Evolutionary conservation across 1,284 basidiomycete species (phyloP).

Genomic region (Exobasidium cylindrosporum): DNA sequence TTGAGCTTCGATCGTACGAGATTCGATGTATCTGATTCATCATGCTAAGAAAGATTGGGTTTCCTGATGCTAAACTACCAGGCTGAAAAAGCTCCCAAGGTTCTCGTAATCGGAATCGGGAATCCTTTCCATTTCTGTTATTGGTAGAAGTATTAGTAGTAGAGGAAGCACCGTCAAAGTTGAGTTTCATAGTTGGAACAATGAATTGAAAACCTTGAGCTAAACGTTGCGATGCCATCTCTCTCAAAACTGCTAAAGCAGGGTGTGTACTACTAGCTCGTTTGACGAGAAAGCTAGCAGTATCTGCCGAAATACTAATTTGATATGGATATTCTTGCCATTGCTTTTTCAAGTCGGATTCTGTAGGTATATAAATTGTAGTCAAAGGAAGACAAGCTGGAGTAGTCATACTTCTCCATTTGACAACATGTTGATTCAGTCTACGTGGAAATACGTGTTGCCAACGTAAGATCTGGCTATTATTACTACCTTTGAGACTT

Average conservation of each 20-base stretch:
- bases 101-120: slow-evolving; percentile 32
- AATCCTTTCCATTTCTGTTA: slow-evolving; percentile 1
- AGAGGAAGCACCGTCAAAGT: not conserved
- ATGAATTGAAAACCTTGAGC: slow-evolving; percentile 97
- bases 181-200: slow-evolving; percentile 21
- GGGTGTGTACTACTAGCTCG: slow-evolving; percentile 65
- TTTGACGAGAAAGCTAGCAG: slow-evolving; percentile 50
- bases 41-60: slow-evolving; percentile 84
- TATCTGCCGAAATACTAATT: slow-evolving; percentile 46
- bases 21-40: slow-evolving; percentile 92
- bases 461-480: slow-evolving; percentile 59
- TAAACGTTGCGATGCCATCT: slow-evolving; percentile 87
- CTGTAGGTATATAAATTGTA: slow-evolving; percentile 63
- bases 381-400: slow-evolving; percentile 79
- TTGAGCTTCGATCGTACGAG: slow-evolving; percentile 72
- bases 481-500: slow-evolving; percentile 16
- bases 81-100: slow-evolving; percentile 52
- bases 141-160: not conserved
- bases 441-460: slow-evolving; percentile 79
- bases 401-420: slow-evolving; percentile 76
- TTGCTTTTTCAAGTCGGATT: slow-evolving; percentile 39
- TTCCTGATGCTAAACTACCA: slow-evolving; percentile 47
- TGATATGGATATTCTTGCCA: slow-evolving; percentile 54
- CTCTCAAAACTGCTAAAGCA: slow-evolving; percentile 72
- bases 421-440: slow-evolving; percentile 79